Conservation (phyloP, 176 grass and related monocot species). For the Chrysopogon serrulatus region DNA sequence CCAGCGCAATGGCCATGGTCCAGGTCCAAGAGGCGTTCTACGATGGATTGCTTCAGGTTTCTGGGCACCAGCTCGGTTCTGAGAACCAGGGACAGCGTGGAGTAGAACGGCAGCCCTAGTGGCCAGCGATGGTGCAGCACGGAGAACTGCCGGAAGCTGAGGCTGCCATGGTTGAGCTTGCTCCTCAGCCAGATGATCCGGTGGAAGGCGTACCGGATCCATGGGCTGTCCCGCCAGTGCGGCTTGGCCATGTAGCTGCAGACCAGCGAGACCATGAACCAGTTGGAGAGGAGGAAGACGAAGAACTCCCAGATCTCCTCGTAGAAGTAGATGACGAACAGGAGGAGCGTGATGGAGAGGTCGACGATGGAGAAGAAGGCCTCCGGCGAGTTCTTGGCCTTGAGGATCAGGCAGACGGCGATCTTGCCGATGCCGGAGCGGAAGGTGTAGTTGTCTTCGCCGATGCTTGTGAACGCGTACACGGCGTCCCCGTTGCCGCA, state of each 20-base stretch:
- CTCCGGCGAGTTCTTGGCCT: background rate
- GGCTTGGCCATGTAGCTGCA: background rate
- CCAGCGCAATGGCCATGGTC: background rate
- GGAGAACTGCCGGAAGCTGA: background rate
- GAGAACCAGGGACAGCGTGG: background rate
- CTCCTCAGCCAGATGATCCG: background rate
- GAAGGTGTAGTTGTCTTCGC: background rate
- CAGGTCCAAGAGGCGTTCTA: background rate
- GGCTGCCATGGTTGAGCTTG: background rate
- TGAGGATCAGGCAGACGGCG: background rate
- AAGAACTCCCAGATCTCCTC: slow-evolving; percentile 12
- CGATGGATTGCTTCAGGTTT: background rate
- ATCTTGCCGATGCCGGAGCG: background rate
- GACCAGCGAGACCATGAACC: slow-evolving; percentile 2
- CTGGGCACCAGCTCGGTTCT: background rate
- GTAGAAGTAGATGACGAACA: background rate
- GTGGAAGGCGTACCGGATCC: background rate
- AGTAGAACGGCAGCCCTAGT: background rate
- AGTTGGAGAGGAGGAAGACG: slow-evolving; percentile 16
- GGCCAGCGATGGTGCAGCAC: background rate
- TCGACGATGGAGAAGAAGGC: background rate
- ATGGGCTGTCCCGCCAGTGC: background rate
- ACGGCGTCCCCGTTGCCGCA: background rate
- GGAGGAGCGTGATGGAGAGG: background rate
- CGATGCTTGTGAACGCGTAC: background rate